phyloP scores from a whole-genome alignment of 345 rosid species.

The Syzygium aromaticum region DNA sequence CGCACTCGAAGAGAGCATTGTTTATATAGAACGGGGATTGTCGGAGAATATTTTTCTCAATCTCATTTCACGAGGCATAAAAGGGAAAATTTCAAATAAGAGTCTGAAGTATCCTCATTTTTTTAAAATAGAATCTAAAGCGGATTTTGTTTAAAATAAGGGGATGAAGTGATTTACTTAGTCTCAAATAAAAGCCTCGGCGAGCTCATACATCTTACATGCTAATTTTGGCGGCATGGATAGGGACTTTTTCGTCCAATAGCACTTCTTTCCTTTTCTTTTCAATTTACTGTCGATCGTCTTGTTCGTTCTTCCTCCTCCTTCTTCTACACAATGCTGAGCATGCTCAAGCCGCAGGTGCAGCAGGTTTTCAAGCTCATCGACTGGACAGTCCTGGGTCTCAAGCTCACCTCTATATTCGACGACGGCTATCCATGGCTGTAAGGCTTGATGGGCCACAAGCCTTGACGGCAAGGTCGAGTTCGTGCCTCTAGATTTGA shows the following conservation, averaged over 20 bases:
- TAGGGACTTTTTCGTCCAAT: background rate
- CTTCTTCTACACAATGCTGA: background rate
- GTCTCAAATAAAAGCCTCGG: background rate
- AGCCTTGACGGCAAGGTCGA: background rate
- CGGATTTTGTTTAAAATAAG: fast-evolving
- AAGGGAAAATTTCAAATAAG: background rate
- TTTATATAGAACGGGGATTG: background rate
- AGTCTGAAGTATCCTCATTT: fast-evolving
- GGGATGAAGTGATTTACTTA: background rate
- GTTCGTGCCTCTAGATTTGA: background rate
- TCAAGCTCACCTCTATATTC: background rate
- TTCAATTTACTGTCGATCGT: background rate
- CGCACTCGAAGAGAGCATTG: background rate
- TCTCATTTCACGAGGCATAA: background rate
- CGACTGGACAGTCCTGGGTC: too few species aligned
- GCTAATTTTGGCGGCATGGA: background rate
- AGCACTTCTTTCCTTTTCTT: background rate
- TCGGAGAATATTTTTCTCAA: background rate
- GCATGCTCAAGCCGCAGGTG: background rate
- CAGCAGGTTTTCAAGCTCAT: background rate
- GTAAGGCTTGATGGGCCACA: background rate
- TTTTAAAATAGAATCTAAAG: fast-evolving
- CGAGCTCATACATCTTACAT: background rate
- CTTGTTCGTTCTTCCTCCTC: background rate
- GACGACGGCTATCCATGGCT: background rate